A percentile compares a stretch with the other conserved stretches of the same genome.
phyloP scores from a whole-genome alignment of 768 basidiomycete species.

The Russula griseocarnosa region DNA sequence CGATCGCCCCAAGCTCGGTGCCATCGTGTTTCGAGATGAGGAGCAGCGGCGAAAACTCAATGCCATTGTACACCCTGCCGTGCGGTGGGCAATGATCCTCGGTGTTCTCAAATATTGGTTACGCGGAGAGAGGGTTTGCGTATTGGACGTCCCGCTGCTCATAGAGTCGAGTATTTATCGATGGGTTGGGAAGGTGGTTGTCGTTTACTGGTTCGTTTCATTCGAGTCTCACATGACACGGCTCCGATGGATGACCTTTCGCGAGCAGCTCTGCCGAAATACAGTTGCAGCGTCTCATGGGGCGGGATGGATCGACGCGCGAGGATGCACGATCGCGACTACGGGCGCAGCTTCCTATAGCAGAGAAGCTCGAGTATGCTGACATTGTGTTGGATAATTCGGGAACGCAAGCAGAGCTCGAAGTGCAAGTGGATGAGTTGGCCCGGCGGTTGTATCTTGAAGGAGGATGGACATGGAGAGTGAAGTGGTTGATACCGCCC shows the following conservation, averaged over 20 bases:
- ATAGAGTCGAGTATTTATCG: constrained; percentile 85
- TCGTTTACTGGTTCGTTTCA: constrained; percentile 81
- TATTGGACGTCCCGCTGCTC: constrained; percentile 88
- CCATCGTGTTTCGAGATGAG: constrained; percentile 78
- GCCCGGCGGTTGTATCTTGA: constrained; percentile 41
- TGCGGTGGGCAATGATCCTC: constrained; percentile 73
- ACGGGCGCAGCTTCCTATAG: constrained; percentile 73
- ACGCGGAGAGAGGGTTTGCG: constrained; percentile 68
- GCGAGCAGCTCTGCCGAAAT: constrained; percentile 67
- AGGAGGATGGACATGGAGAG: constrained; percentile 54
- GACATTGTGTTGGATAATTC: constrained; percentile 89
- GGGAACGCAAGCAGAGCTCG: constrained; percentile 64
- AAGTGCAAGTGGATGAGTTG: constrained; percentile 48
- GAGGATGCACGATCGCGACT: constrained; percentile 73
- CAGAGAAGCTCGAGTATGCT: constrained; percentile 77
- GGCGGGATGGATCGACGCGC: constrained; percentile 61
- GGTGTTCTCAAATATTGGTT: constrained; percentile 69
- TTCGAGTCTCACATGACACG: not conserved
- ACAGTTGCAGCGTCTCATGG: constrained; percentile 79
- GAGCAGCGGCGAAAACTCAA: constrained; percentile 71
- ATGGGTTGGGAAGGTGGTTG: constrained; percentile 76
- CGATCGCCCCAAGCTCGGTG: constrained; percentile 78
- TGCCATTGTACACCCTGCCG: constrained; percentile 84
- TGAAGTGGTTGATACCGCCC: constrained; percentile 63
- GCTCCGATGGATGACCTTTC: not conserved